Base-by-base conservation (phyloP, 2,329 filamentous ascomycete genomes). In the Colletotrichum liriopes region DNA sequence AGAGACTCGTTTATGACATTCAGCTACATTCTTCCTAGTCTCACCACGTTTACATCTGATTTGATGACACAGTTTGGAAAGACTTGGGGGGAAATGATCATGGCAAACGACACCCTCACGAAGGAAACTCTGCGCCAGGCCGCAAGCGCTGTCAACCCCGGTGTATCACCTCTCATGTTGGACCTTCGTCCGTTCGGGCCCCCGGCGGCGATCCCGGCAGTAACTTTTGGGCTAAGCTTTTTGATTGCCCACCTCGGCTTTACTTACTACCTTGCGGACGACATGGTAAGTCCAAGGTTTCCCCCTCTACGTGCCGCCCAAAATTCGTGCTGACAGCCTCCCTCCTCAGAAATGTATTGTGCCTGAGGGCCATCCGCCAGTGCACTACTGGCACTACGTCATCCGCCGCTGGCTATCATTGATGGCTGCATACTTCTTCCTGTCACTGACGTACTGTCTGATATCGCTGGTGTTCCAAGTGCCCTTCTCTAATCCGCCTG, bases 371-470 rank as follows among this genome's bases (percentile, higher is more conserved):
- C 67, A 65, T 29, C 67, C 67, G 4, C 54, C 67, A 29, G 67
- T 70, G n/a, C 61, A 70, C 67, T 70, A 70, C 39, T 65, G 67
- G 61, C 67, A 65, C 26, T 64, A 70, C 43, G 61, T 70, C 45
- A 70, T 70, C 6, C 67, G 67, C 11, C 55, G 62, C 16, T 70
- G 63, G 54, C 18, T 61, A 3, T 58, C 67, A 5, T 54, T 70
- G 35, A 66, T 70, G 54, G 45, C 62, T 9, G 61, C 67, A 5
- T 70, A 70, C 47, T 54, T 70, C 37, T 54, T 65, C n/a, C 45
- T 70, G 1, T 65, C 67, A 16, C 45, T 70, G 16, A 62, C 47
- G 1, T 70, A 70, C 26, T 65, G 61, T 23, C 45, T 70, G 35
- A 58, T 70, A 7, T 59, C 67, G 7, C 52, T 70, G 3, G 67